phyloP scores from a whole-genome alignment of 768 basidiomycete species.

The Russula sp. region DNA sequence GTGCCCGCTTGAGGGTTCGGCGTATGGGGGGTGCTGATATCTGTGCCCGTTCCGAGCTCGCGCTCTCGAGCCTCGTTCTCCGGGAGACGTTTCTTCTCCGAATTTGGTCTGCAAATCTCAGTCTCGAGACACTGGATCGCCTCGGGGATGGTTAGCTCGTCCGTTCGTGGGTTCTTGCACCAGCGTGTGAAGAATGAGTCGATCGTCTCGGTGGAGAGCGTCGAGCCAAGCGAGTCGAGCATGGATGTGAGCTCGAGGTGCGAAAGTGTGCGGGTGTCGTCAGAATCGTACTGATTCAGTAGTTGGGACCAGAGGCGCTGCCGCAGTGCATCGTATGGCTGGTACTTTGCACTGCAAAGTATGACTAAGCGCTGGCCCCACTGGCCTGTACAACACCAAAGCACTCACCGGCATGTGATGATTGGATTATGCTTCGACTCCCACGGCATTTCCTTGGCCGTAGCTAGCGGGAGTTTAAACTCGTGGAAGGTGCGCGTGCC shows the following conservation, averaged over 20 bases:
- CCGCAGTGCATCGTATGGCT: conserved; percentile 87
- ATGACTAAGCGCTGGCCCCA: background rate
- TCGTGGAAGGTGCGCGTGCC: conserved; percentile 61
- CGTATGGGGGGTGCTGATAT: conserved; percentile 49
- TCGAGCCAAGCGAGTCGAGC: conserved; percentile 96
- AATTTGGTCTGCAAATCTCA: conserved; percentile 66
- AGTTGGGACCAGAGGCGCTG: conserved; percentile 90
- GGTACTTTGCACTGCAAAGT: conserved; percentile 76
- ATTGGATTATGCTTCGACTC: conserved; percentile 66
- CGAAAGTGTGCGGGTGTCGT: conserved; percentile 69
- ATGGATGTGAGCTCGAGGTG: conserved; percentile 87
- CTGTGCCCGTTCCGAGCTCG: conserved; percentile 25
- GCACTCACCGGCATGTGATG: conserved; percentile 56
- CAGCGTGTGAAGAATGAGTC: conserved; percentile 73
- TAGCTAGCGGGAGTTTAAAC: conserved; percentile 58
- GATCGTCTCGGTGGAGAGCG: conserved; percentile 72
- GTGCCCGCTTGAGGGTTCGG: conserved; percentile 41
- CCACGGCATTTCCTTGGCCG: conserved; percentile 60
- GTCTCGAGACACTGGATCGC: conserved; percentile 79
- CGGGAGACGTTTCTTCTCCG: conserved; percentile 63
- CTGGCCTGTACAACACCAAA: background rate
- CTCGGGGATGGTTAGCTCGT: conserved; percentile 74
- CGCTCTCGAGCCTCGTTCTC: conserved; percentile 30
- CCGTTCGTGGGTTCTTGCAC: conserved; percentile 56
- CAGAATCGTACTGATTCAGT: conserved; percentile 84